Percentiles rank a stretch among this genome's conserved stretches.
Evolutionary conservation across 257 asterid genomes (phyloP).

Genomic region (Solanum sejunctum): DNA sequence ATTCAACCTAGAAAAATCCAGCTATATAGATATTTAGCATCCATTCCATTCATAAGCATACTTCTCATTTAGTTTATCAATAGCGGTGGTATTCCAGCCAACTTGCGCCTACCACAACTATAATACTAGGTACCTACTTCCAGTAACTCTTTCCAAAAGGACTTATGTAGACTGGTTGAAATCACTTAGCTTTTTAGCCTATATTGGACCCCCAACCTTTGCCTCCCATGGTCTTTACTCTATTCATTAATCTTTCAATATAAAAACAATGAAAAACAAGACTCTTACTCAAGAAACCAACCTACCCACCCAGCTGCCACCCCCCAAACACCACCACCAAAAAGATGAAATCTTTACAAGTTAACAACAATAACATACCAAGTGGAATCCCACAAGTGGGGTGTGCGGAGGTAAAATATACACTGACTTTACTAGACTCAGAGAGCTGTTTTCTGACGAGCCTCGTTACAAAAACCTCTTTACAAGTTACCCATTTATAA

Average conservation of each 20-base stretch:
- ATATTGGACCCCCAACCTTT: background rate
- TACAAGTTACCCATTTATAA: background rate
- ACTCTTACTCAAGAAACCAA: background rate
- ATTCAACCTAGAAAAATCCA: background rate
- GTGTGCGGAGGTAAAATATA: too few relatives aligned
- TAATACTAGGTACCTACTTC: background rate
- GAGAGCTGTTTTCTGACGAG: fast-evolving
- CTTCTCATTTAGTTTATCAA: background rate
- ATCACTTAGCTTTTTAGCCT: background rate
- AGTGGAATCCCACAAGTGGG: too few relatives aligned
- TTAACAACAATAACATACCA: background rate
- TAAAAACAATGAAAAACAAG: background rate
- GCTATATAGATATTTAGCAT: background rate
- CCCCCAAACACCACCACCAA: background rate
- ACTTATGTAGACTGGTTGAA: background rate
- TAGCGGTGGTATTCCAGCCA: background rate
- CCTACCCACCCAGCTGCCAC: background rate
- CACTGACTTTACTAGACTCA: too few relatives aligned
- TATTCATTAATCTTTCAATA: background rate
- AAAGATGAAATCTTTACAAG: background rate
- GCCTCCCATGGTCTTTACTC: background rate
- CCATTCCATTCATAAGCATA: background rate
- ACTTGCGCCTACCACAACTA: background rate
- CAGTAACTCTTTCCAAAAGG: background rate
- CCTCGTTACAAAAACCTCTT: too few relatives aligned